Base-by-base conservation (phyloP, 768 basidiomycete genomes). In the Paxillus ammoniavirescens region DNA sequence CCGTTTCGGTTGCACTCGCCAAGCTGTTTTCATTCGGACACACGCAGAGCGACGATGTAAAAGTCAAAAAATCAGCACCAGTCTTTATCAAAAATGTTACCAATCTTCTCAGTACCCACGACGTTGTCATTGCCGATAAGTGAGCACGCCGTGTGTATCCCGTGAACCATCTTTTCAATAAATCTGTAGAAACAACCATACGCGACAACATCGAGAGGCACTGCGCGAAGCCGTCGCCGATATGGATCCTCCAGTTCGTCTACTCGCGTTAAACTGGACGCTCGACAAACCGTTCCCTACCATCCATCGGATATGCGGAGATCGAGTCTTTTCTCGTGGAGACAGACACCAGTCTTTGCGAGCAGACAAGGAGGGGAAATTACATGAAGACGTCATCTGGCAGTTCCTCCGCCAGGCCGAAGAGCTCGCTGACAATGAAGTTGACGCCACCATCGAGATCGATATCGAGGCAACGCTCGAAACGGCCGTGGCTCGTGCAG, bases 121-220 rank as follows among this genome's bases (percentile, higher is more conserved):
- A 89, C 54, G 82, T 98, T 1, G 95, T 98, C 21, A 91, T 91
- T 56, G 94, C 95, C 26, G 97, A 98, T 71, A 91, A 91, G 94
- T 93, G 60, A 49, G 84, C 71, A 10, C 14, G 47, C 1, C 8
- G 17, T 28, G 40, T 36, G 35, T 5, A 38, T 33, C 43, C 45
- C 18, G 2, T 10, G 42, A 15, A 8, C 6, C 42, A 1, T 49
- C 23, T 9, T 10, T 21, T 60, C 35, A 50, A 26, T 42, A 12
- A 44, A 8, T 41, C 18, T n/a, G 18, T 55, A 85, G 93, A 60
- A 98, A 99, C 70, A 98, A 98, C 68, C 96, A 99, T 64, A 77
- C 89, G 2, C 72, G 64, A 14, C 83, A 87, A 69, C 94, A 98
- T 64, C 89, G 94, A n/a, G 55, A 74, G 30, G 78, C 80, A 3